A percentile compares a stretch with the other conserved stretches of the same genome.
phyloP scores from a whole-genome alignment of 257 asterid genomes.

The Scutellaria galericulata region DNA sequence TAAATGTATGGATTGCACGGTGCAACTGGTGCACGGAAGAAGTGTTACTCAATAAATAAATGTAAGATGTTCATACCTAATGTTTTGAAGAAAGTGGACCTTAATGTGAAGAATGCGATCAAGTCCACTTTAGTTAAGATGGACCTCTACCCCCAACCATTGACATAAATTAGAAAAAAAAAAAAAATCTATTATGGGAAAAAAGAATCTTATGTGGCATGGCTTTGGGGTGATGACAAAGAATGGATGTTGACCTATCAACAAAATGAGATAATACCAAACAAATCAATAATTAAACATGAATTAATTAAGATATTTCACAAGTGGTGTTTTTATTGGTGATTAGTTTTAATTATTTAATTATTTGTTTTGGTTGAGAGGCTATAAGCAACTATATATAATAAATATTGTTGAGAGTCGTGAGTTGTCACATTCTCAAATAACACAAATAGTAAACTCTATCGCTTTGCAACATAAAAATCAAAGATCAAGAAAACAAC shows the following conservation, averaged over 20 bases:
- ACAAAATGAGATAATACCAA: conserved; percentile 64
- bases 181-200: conserved; percentile 28
- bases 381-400: conserved; percentile 35
- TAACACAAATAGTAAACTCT: conserved; percentile 39
- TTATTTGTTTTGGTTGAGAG: conserved; percentile 38
- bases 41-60: too few species aligned
- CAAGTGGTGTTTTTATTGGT: conserved; percentile 47
- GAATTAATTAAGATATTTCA: conserved; percentile 39
- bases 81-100: conserved; percentile 27
- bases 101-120: conserved; percentile 31
- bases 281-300: conserved; percentile 51
- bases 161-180: conserved; percentile 12
- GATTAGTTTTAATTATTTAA: conserved; percentile 16
- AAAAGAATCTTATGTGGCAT: conserved; percentile 50
- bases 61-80: conserved; percentile 27
- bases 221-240: conserved; percentile 47
- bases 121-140: conserved; percentile 39
- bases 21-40: too few species aligned
- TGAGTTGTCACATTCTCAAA: conserved; percentile 35
- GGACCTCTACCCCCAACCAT: conserved; percentile 38
- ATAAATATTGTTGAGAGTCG: conserved; percentile 30
- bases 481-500: conserved; percentile 23
- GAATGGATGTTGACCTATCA: conserved; percentile 67
- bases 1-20: too few species aligned
- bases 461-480: conserved; percentile 27